Conservation (phyloP, 768 basidiomycete genomes). For the Pholiota molesta region DNA sequence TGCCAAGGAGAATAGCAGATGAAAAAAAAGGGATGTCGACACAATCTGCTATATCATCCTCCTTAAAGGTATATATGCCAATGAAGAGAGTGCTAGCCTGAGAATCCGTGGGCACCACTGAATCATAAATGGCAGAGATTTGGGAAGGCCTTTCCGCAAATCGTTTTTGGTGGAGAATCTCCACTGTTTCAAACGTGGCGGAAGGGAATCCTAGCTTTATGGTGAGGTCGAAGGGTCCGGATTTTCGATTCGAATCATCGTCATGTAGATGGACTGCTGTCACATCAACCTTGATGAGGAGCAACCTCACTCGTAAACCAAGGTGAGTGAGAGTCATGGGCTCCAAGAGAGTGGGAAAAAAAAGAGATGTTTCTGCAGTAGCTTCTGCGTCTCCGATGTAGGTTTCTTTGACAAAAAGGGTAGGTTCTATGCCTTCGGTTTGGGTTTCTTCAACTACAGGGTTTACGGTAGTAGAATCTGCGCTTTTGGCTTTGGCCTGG, state of each 20-base stretch:
- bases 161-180: neutral
- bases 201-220: neutral
- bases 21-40: neutral
- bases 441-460: neutral
- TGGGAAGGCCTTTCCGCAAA: neutral
- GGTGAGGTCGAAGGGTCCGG: neutral
- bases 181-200: neutral
- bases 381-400: neutral
- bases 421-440: neutral
- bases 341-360: neutral
- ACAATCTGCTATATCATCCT: neutral
- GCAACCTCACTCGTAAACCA: neutral
- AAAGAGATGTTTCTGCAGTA: neutral
- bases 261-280: neutral
- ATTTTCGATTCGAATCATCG: no score
- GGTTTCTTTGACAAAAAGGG: neutral
- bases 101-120: neutral
- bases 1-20: neutral
- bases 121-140: neutral
- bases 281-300: neutral
- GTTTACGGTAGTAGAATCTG: neutral
- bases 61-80: neutral
- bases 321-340: conserved; percentile 1
- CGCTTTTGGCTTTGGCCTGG: no score
- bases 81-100: neutral